Evolutionary conservation across 176 grass and related monocot genomes (phyloP), one percentile per base, ranked within the genome.

Genomic region (Eleusine indica): DNA sequence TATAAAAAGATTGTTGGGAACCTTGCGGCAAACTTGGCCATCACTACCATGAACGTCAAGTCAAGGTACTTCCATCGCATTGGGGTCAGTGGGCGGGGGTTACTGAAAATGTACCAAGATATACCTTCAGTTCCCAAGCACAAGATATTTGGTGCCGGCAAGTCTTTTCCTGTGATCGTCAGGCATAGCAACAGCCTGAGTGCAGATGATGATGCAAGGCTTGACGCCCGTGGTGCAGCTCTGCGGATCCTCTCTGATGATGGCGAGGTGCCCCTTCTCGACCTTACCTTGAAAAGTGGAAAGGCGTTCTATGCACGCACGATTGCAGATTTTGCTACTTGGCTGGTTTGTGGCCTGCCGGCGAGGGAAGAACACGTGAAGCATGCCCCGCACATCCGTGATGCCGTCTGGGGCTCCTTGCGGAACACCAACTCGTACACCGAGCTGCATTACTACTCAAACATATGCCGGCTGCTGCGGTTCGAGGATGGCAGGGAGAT

Each of bases 21-120:
- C 74, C 92, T 94, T n/a, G 77, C 92, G 0, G 92, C 86, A 1
- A 94, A 94, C 80, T 54, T 94, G 49, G 92, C 92, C 21, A 87
- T 89, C 66, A 94, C 92, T 18, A 94, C 89, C 47, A 91, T 94
- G 92, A 94, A 94, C 47, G 92, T 89, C 76, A 86, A 89, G 47
- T 91, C 92, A 42, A 94, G 92, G 77, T 94, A 94, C 79, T 94
- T 91, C 89, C 89, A 94, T 77, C 83, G 89, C 52, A 94, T 91
- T 14, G 89, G 92, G 16, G 86, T 91, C 18, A 85, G 83, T 1
- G 92, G 92, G 9, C 84, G 68, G 4, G 92, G 92, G 30, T 25
- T 89, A 52, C 80, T 94, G 51, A 91, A 48, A 28, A 81, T 94
- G 86, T 84, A 87, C 68, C 58, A 77, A 69, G 89, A 89, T 6